Conservation (phyloP, 2,329 filamentous ascomycete species). For the Fusarium chaquense region DNA sequence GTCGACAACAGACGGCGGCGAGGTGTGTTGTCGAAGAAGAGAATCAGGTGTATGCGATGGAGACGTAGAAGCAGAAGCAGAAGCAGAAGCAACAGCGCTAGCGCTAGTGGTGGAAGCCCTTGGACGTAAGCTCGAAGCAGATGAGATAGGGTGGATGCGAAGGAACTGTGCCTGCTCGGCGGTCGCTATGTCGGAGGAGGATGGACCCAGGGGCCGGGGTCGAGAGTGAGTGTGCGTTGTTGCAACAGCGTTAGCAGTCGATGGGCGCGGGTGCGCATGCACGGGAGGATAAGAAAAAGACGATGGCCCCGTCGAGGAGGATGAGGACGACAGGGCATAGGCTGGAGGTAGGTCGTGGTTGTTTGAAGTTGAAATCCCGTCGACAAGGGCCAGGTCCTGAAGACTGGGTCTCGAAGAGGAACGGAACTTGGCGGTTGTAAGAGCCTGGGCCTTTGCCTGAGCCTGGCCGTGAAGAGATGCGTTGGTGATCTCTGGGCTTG, state of each 20-base stretch:
- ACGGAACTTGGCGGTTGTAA: conserved; percentile 37
- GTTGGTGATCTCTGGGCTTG: conserved; percentile 16
- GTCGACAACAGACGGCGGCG: conserved; percentile 35
- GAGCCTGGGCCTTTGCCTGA: conserved; percentile 19
- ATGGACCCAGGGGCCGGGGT: conserved; percentile 43
- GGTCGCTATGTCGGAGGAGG: conserved; percentile 40
- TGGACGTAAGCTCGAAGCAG: conserved; percentile 42
- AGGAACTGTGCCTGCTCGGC: conserved; percentile 41
- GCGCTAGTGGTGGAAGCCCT: conserved; percentile 43
- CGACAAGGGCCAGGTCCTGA: conserved; percentile 37
- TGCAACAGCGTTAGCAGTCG: conserved; percentile 17
- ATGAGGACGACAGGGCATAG: conserved; percentile 35
- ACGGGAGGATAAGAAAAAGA: conserved; percentile 40
- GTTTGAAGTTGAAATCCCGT: conserved; percentile 25
- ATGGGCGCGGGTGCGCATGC: conserved; percentile 11
- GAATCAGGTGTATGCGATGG: conserved; percentile 32
- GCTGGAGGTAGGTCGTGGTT: conserved; percentile 31
- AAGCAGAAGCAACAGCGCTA: conserved; percentile 9
- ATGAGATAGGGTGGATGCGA: conserved; percentile 39
- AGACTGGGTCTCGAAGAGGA: conserved; percentile 43
- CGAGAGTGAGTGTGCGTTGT: conserved; percentile 22
- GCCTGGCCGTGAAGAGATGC: conserved; percentile 15
- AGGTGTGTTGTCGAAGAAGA: conserved; percentile 34
- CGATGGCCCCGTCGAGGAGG: conserved; percentile 35
- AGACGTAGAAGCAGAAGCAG: conserved; percentile 28